A percentile compares a stretch with the other conserved stretches of the same genome.
Evolutionary conservation across 306 rosid genomes (phyloP).

Genomic region (Carpinus viminea): DNA sequence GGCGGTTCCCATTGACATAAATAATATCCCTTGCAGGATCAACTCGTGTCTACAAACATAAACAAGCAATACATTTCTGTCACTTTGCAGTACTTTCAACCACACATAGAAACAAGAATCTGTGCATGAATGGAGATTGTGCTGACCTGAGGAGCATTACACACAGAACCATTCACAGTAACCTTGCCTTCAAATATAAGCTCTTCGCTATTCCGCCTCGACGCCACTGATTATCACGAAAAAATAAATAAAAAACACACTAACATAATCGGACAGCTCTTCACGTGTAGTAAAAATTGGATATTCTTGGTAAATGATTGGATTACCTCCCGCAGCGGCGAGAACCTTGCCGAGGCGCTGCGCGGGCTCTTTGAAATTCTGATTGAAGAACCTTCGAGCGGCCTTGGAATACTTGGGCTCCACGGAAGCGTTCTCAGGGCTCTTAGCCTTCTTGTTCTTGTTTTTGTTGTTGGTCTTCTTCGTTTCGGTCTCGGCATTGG

Average conservation of each 20-base stretch:
- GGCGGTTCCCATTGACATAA: constrained; percentile 88
- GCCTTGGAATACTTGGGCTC: constrained; percentile 79
- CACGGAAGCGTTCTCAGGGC: constrained; percentile 16
- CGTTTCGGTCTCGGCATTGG: constrained; percentile 47
- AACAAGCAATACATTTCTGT: not conserved
- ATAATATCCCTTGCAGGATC: constrained; percentile 85
- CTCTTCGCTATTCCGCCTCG: constrained; percentile 83
- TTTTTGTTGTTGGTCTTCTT: constrained; percentile 28
- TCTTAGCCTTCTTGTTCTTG: constrained; percentile 31
- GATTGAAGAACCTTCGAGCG: constrained; percentile 76
- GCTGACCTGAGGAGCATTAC: constrained; percentile 84
- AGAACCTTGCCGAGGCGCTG: constrained; percentile 91
- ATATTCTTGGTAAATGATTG: not conserved
- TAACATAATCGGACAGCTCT: not conserved
- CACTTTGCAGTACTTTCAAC: not conserved
- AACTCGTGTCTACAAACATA: constrained; percentile 64
- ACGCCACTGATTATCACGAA: constrained; percentile 61
- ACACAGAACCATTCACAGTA: constrained; percentile 80
- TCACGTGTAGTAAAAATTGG: not conserved
- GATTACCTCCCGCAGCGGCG: constrained; percentile 87
- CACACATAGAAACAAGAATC: not conserved
- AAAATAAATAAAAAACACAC: not conserved
- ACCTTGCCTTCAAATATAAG: constrained; percentile 86
- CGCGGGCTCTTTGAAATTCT: constrained; percentile 58
- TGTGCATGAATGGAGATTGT: not conserved